Base-by-base conservation (phyloP, 1,284 basidiomycete genomes). In the Boletellus dicymbophilus region DNA sequence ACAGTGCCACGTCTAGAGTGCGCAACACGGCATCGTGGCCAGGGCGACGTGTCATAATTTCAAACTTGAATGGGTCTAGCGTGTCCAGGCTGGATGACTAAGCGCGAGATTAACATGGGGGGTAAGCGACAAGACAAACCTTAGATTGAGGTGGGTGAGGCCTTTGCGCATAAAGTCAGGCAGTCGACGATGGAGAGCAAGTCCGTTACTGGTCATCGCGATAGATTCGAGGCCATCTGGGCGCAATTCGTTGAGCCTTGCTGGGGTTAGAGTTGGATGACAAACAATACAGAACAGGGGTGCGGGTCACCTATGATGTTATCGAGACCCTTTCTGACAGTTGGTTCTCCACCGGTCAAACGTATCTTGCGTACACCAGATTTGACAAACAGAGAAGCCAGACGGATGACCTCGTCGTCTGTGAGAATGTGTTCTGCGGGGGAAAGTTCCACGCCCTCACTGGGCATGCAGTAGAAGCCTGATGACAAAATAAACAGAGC, bases 391-490 rank as follows among this genome's bases (percentile, higher is more conserved):
- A 95, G 70, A 23, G 76, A 71, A 2, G 91, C 88, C 1, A 95
- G 74, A 46, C 86, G 83, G 37, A 90, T 65, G 23, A 95, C 71
- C 65, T 95, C 92, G 45, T 85, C 78, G 52, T 93, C 83, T 1
- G 88, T 84, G 30, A 95, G 76, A 51, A 93, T 78, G 51, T 88
- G 77, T 10, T 74, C 73, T 31, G 74, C 72, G 3, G 90, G 91
- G 10, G 90, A 88, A 20, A 95, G 75, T 44, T 87, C 80, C 1
- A 93, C 74, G 30, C 92, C 92, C 59, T 90, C 84, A 49, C 78
- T 82, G 2, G 92, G 93, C 93, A 95, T 95, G 63, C 93, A 95
- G 63, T 95, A 95, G 61, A 91, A 90, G 60, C 90, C 90, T 91
- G 56, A 48, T 52, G 37, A 37, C 15, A 16, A 25, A 33, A 34